These are phyloP conservation scores for Psilocybe subaeruginosa DNA, from an alignment of 768 basidiomycete genomes.

Conservation along the genomic window DNA sequence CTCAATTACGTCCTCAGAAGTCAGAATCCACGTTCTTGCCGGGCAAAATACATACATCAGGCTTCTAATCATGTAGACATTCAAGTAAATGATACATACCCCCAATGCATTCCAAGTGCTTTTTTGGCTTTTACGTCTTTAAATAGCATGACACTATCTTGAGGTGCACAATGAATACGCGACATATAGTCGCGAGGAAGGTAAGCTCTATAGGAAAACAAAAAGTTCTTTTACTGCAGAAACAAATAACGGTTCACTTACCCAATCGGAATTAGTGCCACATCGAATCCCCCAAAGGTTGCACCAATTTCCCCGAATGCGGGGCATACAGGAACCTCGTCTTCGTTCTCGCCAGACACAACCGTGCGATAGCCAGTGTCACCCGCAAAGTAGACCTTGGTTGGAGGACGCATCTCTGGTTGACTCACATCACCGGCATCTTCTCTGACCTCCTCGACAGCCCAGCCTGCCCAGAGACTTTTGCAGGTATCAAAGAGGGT, in stretches of 20 bases:
- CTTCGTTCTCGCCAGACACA: conserved; percentile 47
- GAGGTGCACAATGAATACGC: conserved; percentile 65
- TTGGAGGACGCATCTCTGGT: conserved; percentile 15
- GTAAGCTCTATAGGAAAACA: conserved; percentile 50
- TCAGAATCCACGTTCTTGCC: conserved; percentile 54
- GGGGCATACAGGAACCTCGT: conserved; percentile 63
- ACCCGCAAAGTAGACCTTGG: conserved; percentile 65
- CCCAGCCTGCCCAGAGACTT: conserved; percentile 72
- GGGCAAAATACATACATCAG: not conserved
- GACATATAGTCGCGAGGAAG: conserved; percentile 57
- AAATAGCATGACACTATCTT: conserved; percentile 71
- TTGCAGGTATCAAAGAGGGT: conserved; percentile 52
- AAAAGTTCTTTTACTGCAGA: too few species aligned
- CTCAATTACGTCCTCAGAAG: conserved; percentile 58
- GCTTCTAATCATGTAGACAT: not conserved
- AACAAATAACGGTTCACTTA: conserved; percentile 15
- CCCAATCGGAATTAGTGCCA: conserved; percentile 76
- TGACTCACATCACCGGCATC: conserved; percentile 21
- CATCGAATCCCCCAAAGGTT: conserved; percentile 62
- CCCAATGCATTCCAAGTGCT: conserved; percentile 76
- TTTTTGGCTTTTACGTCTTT: conserved; percentile 60
- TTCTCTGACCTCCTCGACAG: conserved; percentile 50
- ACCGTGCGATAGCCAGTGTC: conserved; percentile 68
- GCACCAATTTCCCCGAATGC: conserved; percentile 75
- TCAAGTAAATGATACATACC: conserved; percentile 35